Evolutionary conservation across 208 protist species (phyloP), one percentile per base, ranked within the genome.

Genomic region (Acanthamoeba royreba): DNA sequence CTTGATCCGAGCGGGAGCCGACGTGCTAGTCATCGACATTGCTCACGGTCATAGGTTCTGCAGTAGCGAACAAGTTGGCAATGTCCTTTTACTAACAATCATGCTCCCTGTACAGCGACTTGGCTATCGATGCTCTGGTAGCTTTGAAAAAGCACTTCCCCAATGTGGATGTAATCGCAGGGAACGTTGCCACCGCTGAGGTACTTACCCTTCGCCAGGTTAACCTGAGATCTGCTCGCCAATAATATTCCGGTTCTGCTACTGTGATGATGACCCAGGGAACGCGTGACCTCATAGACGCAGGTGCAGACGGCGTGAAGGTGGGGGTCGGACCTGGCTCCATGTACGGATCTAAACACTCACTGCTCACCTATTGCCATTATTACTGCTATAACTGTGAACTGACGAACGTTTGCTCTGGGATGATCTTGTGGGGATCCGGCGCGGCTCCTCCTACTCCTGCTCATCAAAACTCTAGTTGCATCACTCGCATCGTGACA

Each of bases 291-390:
- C 88, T 99, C 13, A 99, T 99, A 74, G 97, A 98, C 89, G 98
- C 98, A 40, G 99, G 99, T 52, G 98, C 98, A 15, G 99, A 99
- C 94, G 98, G 95, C 40, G 97, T 99, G 19, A 98, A 99, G 92
- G 98, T 99, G 40, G 99, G 99, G 55, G 99, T 99, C 98, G 99
- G 99, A 92, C 98, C 97, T 47, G 99, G 99, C 35, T 99, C 98
- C 92, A 99, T 99, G 95, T 99, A 98, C 98, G 99, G 99, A 90
- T 79, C 35, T 79, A 11, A 79, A 17, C 66, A 31, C 31, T 79
- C 31, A 33, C 35, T 31, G 17, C 42, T 8, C 79, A 22, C 53
- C 13, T 45, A 13, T n/a, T n/a, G n/a, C n/a, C n/a, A n/a, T n/a
- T n/a, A n/a, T n/a, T n/a, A n/a, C n/a, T n/a, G n/a, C n/a, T n/a